Percentiles rank a stretch among this genome's conserved stretches.
These are phyloP conservation scores for Nicotiana noctiflora DNA, from an alignment of 257 asterid species.

Conservation along the genomic window DNA sequence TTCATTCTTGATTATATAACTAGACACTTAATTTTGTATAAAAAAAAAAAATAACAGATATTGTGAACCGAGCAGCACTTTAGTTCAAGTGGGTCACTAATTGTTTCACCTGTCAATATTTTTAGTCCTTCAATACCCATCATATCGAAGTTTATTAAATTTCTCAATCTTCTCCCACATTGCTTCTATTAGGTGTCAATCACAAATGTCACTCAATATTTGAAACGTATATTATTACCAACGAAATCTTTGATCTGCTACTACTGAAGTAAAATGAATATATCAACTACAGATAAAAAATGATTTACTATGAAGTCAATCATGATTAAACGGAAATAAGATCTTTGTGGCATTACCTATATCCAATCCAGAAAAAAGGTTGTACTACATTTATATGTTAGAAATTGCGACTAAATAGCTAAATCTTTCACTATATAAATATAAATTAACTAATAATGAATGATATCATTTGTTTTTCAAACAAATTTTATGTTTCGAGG, in stretches of 20 bases:
- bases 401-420: too few relatives aligned
- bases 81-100: slow-evolving; percentile 21
- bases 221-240: not conserved
- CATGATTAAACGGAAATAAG: not conserved
- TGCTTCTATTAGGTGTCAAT: not conserved
- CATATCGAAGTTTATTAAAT: not conserved
- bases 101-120: not conserved
- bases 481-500: too few relatives aligned
- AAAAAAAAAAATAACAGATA: too few relatives aligned
- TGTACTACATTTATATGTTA: too few relatives aligned
- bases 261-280: not conserved
- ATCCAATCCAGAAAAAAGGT: too few relatives aligned
- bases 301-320: not conserved
- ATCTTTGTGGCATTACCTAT: too few relatives aligned
- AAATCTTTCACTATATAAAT: too few relatives aligned
- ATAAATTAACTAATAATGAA: too few relatives aligned
- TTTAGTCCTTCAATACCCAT: not conserved
- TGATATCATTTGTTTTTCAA: too few relatives aligned
- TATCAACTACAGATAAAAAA: not conserved
- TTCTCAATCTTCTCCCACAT: not conserved
- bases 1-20: too few relatives aligned
- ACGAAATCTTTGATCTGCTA: not conserved
- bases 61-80: too few relatives aligned
- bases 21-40: too few relatives aligned
- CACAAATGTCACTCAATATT: slow-evolving; percentile 3